Base-by-base conservation (phyloP, 352 stramenopile genomes). In the Phytophthora uliginosa region DNA sequence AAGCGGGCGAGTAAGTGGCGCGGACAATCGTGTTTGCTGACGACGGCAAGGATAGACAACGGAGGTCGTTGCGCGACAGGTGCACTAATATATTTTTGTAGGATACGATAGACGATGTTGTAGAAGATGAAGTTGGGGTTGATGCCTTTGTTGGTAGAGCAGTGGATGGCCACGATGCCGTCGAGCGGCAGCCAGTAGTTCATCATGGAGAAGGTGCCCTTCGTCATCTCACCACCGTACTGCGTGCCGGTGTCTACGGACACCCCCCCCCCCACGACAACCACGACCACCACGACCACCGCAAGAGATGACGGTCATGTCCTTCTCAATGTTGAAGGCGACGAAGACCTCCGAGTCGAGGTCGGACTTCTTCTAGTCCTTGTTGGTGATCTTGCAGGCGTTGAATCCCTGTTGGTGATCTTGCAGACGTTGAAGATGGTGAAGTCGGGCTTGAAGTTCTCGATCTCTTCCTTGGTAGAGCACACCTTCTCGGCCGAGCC, bases 221-320 rank as follows among this genome's bases (percentile, higher is more conserved):
- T 99, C 86, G 99, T 99, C 88, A 99, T 99, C 83, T 99, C 97
- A 51, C 97, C 98, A 55, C 97, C 97, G 84, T 99, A 99, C 89
- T 89, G 99, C 7, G 97, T 99, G 60, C 97, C 97, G 62, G 96
- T 95, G n/a, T n/a, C n/a, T n/a, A n/a, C n/a, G n/a, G n/a, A n/a
- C n/a, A n/a, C n/a, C n/a, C n/a, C n/a, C n/a, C n/a, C n/a, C n/a
- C n/a, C n/a, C n/a, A n/a, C n/a, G n/a, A n/a, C n/a, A n/a, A n/a
- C n/a, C 24, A 26, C 24, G 1, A 26, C 24, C 24, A 26, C 24
- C 24, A 26, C 24, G 24, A 26, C 24, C 24, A 26, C 24, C 24
- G 24, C 24, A 26, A 1, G 24, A 26, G 2, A 99, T 99, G 54
- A 99, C 91, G 47, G 96, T 97, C 48, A 96, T 85, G 63, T 97